A percentile compares a stretch with the other conserved stretches of the same genome.
These are phyloP conservation scores for Phytophthora hibernalis DNA, from an alignment of 352 stramenopile species.

Conservation along the genomic window DNA sequence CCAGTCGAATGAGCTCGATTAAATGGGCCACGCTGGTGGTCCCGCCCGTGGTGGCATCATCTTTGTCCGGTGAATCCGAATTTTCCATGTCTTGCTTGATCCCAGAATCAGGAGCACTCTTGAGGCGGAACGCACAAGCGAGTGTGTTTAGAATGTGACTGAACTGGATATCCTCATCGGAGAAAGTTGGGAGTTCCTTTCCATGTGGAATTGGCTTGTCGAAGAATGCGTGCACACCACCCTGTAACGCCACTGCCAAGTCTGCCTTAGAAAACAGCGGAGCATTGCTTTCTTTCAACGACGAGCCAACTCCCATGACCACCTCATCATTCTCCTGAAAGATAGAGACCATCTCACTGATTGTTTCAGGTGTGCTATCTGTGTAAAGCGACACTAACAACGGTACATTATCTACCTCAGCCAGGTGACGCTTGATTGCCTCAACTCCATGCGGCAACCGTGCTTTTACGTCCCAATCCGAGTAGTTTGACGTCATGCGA, in stretches of 20 bases:
- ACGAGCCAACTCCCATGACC: conserved; percentile 81
- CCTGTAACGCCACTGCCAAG: conserved; percentile 72
- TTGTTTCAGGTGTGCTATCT: conserved; percentile 96
- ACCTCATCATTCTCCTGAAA: conserved; percentile 90
- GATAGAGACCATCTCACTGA: conserved; percentile 93
- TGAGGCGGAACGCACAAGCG: conserved; percentile 76
- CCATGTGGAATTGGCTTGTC: conserved; percentile 67
- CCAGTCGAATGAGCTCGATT: conserved; percentile 84
- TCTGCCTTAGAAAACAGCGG: conserved; percentile 81
- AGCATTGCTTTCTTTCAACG: conserved; percentile 78
- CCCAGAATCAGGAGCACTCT: conserved; percentile 36
- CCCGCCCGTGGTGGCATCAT: conserved; percentile 39
- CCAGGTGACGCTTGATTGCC: conserved; percentile 95
- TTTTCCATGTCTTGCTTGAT: conserved; percentile 15
- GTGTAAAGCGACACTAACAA: conserved; percentile 98
- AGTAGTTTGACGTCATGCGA: conserved; percentile 97
- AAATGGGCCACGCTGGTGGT: conserved; percentile 67
- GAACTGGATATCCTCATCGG: conserved; percentile 79
- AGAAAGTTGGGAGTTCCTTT: conserved; percentile 66
- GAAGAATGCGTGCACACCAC: conserved; percentile 74
- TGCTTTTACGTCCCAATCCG: conserved; percentile 97
- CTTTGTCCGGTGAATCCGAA: conserved; percentile 19
- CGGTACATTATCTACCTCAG: conserved; percentile 98
- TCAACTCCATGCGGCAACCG: conserved; percentile 96
- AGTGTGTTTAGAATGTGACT: conserved; percentile 88